Percentiles rank a stretch among this genome's conserved stretches.
Evolutionary conservation across 2,329 filamentous ascomycete genomes (phyloP).

Genomic region (Pseudogymnoascus sp.): DNA sequence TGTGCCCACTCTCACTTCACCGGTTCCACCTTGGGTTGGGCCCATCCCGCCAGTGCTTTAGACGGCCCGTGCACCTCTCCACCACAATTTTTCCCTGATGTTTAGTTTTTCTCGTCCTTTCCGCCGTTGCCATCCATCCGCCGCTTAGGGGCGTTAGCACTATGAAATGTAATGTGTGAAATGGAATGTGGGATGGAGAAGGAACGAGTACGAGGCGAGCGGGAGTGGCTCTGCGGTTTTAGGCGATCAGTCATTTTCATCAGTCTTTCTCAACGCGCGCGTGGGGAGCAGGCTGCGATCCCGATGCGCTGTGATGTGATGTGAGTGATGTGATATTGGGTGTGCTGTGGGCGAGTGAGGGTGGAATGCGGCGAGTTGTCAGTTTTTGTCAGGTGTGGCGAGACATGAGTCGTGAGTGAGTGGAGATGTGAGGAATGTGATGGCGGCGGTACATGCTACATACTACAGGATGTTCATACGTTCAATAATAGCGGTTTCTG

Average conservation of each 20-base stretch:
- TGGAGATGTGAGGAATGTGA: background rate
- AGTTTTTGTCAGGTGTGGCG: background rate
- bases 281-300: background rate
- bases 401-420: background rate
- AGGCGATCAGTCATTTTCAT: background rate
- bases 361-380: background rate
- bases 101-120: background rate
- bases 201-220: background rate
- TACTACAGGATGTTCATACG: background rate
- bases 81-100: background rate
- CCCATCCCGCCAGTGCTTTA: background rate
- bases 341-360: background rate
- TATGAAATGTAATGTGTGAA: background rate
- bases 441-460: background rate
- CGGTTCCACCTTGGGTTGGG: background rate
- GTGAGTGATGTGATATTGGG: background rate
- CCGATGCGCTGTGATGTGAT: background rate
- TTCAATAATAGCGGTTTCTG: background rate
- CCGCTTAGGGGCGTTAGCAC: background rate
- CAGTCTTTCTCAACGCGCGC: background rate
- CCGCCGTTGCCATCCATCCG: background rate
- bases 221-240: background rate
- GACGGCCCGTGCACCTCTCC: background rate
- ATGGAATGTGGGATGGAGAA: background rate
- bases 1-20: too few relatives aligned